These are phyloP conservation scores for Wickerhamiella domercqiae DNA, from an alignment of 805 yeast species.

Conservation along the genomic window DNA sequence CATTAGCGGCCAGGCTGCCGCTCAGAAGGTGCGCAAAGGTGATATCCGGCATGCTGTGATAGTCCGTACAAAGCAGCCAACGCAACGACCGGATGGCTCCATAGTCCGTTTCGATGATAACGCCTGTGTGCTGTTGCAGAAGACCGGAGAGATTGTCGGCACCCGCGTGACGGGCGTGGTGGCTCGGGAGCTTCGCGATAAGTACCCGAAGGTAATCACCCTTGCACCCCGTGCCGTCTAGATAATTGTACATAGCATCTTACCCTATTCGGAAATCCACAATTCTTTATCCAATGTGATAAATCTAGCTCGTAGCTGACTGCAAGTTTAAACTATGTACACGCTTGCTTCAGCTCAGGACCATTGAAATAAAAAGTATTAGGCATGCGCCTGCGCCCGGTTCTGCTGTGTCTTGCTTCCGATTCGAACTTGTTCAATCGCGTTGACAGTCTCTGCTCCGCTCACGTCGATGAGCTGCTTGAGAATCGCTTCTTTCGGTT, in stretches of 20 bases:
- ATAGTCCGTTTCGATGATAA: constrained; percentile 82
- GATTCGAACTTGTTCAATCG: constrained; percentile 11
- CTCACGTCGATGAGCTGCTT: constrained; percentile 36
- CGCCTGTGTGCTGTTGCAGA: constrained; percentile 89
- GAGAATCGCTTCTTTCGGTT: constrained; percentile 38
- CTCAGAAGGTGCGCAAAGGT: constrained; percentile 73
- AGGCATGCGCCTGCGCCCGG: too few relatives aligned
- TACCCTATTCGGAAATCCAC: too few relatives aligned
- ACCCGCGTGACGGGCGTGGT: constrained; percentile 84
- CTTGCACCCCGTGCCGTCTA: constrained; percentile 75
- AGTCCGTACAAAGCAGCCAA: constrained; percentile 76
- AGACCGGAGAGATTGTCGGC: constrained; percentile 82
- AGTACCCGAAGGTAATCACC: constrained; percentile 70
- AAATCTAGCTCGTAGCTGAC: too few relatives aligned
- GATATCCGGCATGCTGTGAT: constrained; percentile 92
- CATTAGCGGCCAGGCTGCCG: constrained; percentile 49
- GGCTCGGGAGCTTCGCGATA: constrained; percentile 75
- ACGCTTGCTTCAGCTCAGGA: too few relatives aligned
- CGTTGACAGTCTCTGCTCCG: constrained; percentile 35
- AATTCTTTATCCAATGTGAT: too few relatives aligned
- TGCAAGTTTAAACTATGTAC: too few relatives aligned
- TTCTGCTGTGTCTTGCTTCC: background rate
- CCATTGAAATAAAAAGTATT: too few relatives aligned
- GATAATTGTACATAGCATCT: too few relatives aligned
- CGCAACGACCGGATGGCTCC: constrained; percentile 73